Evolutionary conservation across 2,329 filamentous ascomycete genomes (phyloP), one percentile per base, ranked within the genome.

Genomic region (Macroventuria anomochaeta): DNA sequence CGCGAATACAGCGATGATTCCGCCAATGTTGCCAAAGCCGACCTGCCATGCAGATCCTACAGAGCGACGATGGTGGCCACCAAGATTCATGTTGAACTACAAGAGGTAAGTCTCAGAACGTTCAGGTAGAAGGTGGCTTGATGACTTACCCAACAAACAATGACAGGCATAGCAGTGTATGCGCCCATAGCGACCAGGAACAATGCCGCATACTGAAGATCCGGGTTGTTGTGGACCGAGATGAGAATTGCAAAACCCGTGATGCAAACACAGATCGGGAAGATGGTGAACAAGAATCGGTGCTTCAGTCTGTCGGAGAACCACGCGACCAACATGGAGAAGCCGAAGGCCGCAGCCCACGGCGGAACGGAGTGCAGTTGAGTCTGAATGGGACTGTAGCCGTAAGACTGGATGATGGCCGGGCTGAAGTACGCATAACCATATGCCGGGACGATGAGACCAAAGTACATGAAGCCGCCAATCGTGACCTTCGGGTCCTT

Each of bases 91-190:
- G 46, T 80, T 81, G 71, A 81, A 81, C 51, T 54, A 10, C 13
- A 5, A 8, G 4, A 11, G 1, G 25, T 50, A 25, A 43, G 47
- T 28, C 4, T 31, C 28, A 12, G 5, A 31, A 11, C 28, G 11
- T n/a, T 4, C 6, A 31, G 28, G 11, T 25, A 8, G 23, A 25
- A 5, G 23, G 8, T 13, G 11, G 8, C 4, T 28, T 18, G 7
- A 43, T n/a, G n/a, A 34, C 50, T 37, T 28, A 54, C 51, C 80
- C 80, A 83, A 58, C 81, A 83, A 5, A 80, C 76, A 36, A 92
- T 85, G 25, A 96, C 87, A 0, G 93, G 92, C 88, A 96, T 93
- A n/a, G 92, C 90, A 1, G 86, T 87, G 75, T 96, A 97, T 0
- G 85, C 83, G 42, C 91, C 91, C 77, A 87, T 87, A 2, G 90